These are phyloP conservation scores for Codiaeum variegatum DNA, from an alignment of 441 rosid genomes.

Conservation along the genomic window DNA sequence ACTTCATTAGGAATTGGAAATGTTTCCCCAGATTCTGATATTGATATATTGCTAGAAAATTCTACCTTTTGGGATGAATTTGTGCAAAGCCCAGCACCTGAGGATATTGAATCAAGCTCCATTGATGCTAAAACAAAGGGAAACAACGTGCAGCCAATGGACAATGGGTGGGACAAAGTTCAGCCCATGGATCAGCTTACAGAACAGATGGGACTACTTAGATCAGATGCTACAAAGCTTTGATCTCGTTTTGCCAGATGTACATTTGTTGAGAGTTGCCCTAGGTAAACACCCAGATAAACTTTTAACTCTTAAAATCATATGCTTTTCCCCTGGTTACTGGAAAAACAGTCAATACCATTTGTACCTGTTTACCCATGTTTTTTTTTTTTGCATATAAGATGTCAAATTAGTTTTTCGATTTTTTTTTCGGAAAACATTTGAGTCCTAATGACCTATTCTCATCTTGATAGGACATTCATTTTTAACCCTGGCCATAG, in stretches of 20 bases:
- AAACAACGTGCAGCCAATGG: conserved; percentile 30
- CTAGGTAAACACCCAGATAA: conserved; percentile 16
- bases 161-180: conserved; percentile 42
- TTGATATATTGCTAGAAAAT: conserved; percentile 56
- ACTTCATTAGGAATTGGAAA: conserved; percentile 37
- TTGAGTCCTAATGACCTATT: no score
- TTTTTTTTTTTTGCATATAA: conserved; percentile 12
- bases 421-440: no score
- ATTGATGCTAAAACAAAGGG: conserved; percentile 31
- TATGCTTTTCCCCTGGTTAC: conserved; percentile 12
- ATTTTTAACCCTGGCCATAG: no score
- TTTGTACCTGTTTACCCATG: conserved; percentile 11
- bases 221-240: conserved; percentile 42
- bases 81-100: conserved; percentile 46
- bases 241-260: conserved; percentile 22
- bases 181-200: conserved; percentile 67
- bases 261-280: conserved; percentile 14
- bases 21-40: conserved; percentile 51
- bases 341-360: conserved; percentile 17
- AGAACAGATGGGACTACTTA: conserved; percentile 72
- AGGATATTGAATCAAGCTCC: conserved; percentile 52
- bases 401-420: background rate
- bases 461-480: no score
- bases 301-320: conserved; percentile 2
- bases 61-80: conserved; percentile 57